phyloP scores from a whole-genome alignment of 2,329 filamentous ascomycete genomes.

The Phaeophleospora eucalypticola region DNA sequence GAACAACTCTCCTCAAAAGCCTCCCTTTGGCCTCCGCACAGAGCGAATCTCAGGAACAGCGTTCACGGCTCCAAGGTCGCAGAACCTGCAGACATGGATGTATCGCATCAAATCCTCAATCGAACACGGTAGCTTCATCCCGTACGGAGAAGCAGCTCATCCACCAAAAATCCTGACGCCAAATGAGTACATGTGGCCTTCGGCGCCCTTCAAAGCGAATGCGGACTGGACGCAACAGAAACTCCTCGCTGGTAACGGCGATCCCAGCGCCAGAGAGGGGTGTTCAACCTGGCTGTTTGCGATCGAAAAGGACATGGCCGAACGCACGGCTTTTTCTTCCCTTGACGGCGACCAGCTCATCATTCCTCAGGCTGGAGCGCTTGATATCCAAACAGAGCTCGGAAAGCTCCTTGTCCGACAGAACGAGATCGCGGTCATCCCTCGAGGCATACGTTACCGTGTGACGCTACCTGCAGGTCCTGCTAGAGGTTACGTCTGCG shows the following conservation, averaged over 20 bases:
- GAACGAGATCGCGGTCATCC: conserved; percentile 61
- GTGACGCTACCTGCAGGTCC: conserved; percentile 55
- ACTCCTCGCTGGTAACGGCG: conserved; percentile 72
- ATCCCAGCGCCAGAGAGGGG: conserved; percentile 71
- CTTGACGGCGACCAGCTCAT: conserved; percentile 67
- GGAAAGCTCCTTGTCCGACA: conserved; percentile 60
- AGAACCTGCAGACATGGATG: conserved; percentile 55
- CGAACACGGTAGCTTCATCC: conserved; percentile 9
- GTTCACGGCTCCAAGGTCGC: conserved; percentile 52
- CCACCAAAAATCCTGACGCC: conserved; percentile 8
- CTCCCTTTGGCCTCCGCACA: conserved; percentile 70
- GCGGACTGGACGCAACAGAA: conserved; percentile 59
- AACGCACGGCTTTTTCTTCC: conserved; percentile 71
- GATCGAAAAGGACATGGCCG: conserved; percentile 70
- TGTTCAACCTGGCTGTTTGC: conserved; percentile 75
- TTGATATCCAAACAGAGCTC: conserved; percentile 65
- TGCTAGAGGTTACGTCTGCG: conserved; percentile 60
- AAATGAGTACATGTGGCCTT: conserved; percentile 19
- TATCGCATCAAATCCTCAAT: conserved; percentile 46
- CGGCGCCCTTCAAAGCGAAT: conserved; percentile 35
- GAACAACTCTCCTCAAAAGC: conserved; percentile 76
- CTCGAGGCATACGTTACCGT: conserved; percentile 58
- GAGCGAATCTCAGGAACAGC: conserved; percentile 60
- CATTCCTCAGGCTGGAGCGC: conserved; percentile 57
- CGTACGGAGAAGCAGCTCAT: conserved; percentile 3